These are phyloP conservation scores for Nicotiana attenuata DNA, from an alignment of 257 asterid species.

Conservation along the genomic window DNA sequence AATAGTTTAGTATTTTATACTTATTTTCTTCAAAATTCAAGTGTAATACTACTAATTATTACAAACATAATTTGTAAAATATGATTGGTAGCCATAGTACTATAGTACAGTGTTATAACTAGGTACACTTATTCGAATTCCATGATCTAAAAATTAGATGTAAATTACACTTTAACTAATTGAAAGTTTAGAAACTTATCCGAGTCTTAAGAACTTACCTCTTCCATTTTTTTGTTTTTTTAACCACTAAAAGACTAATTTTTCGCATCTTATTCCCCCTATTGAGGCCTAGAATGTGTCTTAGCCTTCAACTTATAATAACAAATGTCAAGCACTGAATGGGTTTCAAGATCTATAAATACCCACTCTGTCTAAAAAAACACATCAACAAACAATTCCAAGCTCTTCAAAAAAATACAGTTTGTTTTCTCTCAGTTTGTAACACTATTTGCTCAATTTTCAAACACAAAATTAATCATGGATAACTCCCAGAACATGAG, in stretches of 20 bases:
- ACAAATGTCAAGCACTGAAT: not conserved
- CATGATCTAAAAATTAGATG: not conserved
- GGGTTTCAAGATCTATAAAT: not conserved
- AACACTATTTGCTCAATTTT: not conserved
- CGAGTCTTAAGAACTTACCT: not conserved
- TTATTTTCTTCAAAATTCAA: not conserved
- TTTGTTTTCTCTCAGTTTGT: not conserved
- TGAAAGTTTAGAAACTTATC: not conserved
- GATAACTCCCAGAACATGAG: conserved; percentile 17
- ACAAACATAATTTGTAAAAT: not conserved
- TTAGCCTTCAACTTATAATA: not conserved
- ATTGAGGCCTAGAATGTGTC: not conserved
- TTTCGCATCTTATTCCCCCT: not conserved
- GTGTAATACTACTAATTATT: not conserved
- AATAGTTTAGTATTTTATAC: not conserved
- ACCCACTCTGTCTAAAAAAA: not conserved
- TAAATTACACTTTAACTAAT: not conserved
- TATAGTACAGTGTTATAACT: not conserved
- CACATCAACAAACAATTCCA: not conserved
- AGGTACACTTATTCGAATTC: not conserved
- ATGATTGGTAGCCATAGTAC: no score
- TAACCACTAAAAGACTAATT: not conserved
- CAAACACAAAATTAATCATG: not conserved
- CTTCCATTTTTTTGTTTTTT: not conserved
- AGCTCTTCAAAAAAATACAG: not conserved